Percentiles rank a stretch among this genome's conserved stretches.
phyloP scores from a whole-genome alignment of 176 grass and related monocot genomes.

The Cymbopogon citratus region DNA sequence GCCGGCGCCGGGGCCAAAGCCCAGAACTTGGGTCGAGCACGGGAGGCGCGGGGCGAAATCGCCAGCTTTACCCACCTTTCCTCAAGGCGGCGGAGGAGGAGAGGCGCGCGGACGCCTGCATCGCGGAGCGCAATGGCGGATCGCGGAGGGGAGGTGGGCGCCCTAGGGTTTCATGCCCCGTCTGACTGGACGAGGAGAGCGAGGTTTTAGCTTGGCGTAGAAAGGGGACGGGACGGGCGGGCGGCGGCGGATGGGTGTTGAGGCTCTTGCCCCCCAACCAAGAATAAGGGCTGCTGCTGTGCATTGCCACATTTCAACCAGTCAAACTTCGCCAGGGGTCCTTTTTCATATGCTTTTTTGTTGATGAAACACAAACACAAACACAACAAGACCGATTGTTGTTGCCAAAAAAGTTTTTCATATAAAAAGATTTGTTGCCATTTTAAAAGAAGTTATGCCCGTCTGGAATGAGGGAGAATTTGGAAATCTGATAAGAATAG shows the following conservation, averaged over 20 bases:
- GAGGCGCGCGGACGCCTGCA: constrained; percentile 61
- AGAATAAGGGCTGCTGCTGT: no score
- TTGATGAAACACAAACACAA: no score
- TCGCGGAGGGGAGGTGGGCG: neutral
- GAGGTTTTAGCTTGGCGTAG: constrained; percentile 11
- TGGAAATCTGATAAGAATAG: neutral
- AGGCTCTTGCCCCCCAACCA: no score
- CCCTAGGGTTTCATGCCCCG: constrained; percentile 32
- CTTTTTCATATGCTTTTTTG: no score
- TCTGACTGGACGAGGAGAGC: neutral
- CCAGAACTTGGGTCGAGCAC: neutral
- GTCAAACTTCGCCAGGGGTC: no score
- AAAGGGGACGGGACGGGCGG: neutral
- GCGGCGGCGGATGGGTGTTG: neutral
- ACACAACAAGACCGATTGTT: no score
- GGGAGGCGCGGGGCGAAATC: neutral
- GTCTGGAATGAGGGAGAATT: neutral
- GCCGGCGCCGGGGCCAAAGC: neutral
- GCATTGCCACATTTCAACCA: no score
- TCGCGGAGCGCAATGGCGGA: constrained; percentile 16
- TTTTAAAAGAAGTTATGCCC: neutral
- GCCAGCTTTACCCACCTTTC: constrained; percentile 36
- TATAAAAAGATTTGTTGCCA: neutral
- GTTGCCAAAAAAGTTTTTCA: no score
- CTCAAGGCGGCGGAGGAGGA: constrained; percentile 37